These are phyloP conservation scores for Entomortierella beljakovae DNA, from an alignment of 192 early-diverging fungal species.

Conservation along the genomic window DNA sequence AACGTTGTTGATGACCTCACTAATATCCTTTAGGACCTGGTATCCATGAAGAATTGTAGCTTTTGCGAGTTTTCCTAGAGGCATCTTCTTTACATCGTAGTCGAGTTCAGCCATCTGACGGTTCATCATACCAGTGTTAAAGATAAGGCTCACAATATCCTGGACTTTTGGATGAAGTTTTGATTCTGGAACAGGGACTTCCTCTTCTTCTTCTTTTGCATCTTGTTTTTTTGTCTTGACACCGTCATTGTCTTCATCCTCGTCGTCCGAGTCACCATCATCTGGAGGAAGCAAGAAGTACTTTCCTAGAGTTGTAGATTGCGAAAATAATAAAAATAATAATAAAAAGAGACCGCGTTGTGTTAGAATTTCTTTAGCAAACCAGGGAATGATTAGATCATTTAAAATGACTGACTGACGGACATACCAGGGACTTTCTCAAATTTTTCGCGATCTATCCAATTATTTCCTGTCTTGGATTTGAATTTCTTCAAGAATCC, in stretches of 20 bases:
- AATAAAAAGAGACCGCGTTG: background rate
- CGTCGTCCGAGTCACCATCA: conserved; percentile 67
- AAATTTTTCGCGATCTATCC: conserved; percentile 63
- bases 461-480: conserved; percentile 76
- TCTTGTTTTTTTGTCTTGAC: conserved; percentile 14
- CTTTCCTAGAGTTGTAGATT: conserved; percentile 35
- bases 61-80: conserved; percentile 80
- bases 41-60: conserved; percentile 68
- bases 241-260: conserved; percentile 23
- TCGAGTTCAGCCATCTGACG: conserved; percentile 73
- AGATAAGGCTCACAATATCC: conserved; percentile 75
- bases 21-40: conserved; percentile 67
- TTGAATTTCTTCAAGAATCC: conserved; percentile 75
- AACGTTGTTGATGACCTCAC: conserved; percentile 49
- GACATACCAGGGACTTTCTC: conserved; percentile 26
- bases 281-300: conserved; percentile 77
- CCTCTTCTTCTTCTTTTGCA: conserved; percentile 37
- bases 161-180: conserved; percentile 64
- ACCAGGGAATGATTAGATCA: background rate
- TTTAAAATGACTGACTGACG: background rate
- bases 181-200: conserved; percentile 42
- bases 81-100: conserved; percentile 81
- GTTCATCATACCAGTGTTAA: conserved; percentile 71
- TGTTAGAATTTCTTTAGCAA: background rate
- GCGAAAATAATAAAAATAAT: conserved; percentile 6